Percentiles rank a stretch among this genome's conserved stretches.
Evolutionary conservation across 371 early-diverging fungal genomes (phyloP).

Genomic region (Dichotomocladium elegans): DNA sequence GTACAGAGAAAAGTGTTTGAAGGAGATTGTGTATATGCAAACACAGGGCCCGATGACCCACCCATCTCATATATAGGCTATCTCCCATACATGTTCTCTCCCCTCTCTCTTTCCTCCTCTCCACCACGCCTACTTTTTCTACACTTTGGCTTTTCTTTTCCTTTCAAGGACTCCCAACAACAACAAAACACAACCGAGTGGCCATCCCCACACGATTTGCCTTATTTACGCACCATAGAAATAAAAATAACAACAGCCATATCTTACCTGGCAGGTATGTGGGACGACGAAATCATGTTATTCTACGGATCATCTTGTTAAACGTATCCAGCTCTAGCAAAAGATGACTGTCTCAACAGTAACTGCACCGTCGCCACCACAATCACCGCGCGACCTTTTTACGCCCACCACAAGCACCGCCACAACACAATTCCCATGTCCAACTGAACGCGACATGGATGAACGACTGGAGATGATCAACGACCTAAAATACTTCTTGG

Average conservation of each 20-base stretch:
- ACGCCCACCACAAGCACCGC: too few relatives aligned
- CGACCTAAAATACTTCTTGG: conserved; percentile 51
- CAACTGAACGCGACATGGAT: conserved; percentile 26
- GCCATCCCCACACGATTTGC: too few relatives aligned
- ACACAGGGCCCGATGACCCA: conserved; percentile 25
- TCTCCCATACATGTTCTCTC: background rate
- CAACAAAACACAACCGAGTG: too few relatives aligned
- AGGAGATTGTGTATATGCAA: conserved; percentile 13
- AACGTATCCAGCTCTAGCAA: too few relatives aligned
- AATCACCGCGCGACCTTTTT: background rate
- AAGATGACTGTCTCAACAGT: background rate
- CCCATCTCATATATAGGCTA: background rate
- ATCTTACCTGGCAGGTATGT: background rate
- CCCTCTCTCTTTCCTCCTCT: conserved; percentile 12
- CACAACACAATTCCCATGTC: conserved; percentile 13
- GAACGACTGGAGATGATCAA: conserved; percentile 38
- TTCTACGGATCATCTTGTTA: too few relatives aligned
- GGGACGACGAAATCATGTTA: background rate
- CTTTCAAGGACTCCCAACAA: too few relatives aligned
- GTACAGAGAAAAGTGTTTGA: conserved; percentile 19
- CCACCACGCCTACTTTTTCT: conserved; percentile 3
- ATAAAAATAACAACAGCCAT: conserved; percentile 2
- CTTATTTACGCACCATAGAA: too few relatives aligned
- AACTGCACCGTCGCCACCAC: background rate
- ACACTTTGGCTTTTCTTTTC: conserved; percentile 1